Evolutionary conservation across 164 flowering plant species (phyloP), one percentile per base, ranked within the genome.

Genomic region (Vitis riparia): DNA sequence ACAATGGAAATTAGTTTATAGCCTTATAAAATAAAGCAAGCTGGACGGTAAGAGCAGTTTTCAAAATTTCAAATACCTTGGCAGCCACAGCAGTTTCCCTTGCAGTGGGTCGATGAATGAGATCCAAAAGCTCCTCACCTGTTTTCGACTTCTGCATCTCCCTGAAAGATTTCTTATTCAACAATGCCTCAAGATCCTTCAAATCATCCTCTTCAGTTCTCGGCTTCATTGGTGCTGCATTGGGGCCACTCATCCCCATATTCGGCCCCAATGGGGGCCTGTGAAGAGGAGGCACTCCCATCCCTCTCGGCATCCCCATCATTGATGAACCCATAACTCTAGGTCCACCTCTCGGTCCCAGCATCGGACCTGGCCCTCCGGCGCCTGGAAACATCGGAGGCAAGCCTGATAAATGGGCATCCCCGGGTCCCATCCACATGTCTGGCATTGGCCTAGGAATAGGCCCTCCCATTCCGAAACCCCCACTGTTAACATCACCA

Each of bases 71-170:
- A 65, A 67, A 74, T 71, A 94, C 99, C 95, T 89, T 91, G 2
- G 92, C 97, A 65, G 97, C 97, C 32, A 87, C 89, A 37, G 98
- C 97, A 71, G 93, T 90, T 81, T 95, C 99, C 69, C 17, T 90
- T 11, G 98, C 98, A 72, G 99, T 96, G 8, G 99, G 99, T 19
- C 97, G 81, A 67, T 93, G 97, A 70, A 96, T 91, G 30, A 96
- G 91, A 78, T 92, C 95, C 82, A 89, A 73, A 49, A 96, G 84
- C 90, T 90, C 98, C 85, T 91, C 94, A 4, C 98, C 98, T n/a
- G 93, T 88, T 73, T 91, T 92, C 1, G 97, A 90, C 65, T 93
- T 90, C 81, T 93, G 98, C 90, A 82, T 14, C 71, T 96, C 98
- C 81, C 75, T 81, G 65, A 87, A 90, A 2, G 98, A 88, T 78